Evolutionary conservation across 805 yeast species (phyloP).

Genomic region (Hagleromyces aurorensis): DNA sequence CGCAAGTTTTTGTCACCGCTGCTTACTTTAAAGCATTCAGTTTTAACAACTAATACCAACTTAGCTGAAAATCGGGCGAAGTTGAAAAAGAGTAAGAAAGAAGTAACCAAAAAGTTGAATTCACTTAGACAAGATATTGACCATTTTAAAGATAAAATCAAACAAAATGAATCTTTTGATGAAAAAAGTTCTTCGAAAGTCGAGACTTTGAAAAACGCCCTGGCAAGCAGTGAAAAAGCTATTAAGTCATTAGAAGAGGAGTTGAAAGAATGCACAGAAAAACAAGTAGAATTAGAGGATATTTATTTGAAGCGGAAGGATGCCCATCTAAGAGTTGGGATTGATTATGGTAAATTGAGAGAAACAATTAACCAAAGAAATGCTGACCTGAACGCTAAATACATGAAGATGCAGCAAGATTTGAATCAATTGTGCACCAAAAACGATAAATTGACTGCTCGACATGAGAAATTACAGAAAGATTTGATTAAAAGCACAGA

Average conservation of each 20-base stretch:
- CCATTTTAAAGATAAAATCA: constrained; percentile 38
- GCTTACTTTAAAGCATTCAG: constrained; percentile 55
- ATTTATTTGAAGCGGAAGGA: constrained; percentile 32
- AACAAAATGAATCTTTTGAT: constrained; percentile 45
- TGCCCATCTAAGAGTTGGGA: constrained; percentile 28
- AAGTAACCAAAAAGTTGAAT: constrained; percentile 45
- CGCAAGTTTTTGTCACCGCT: constrained; percentile 47
- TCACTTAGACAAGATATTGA: constrained; percentile 52
- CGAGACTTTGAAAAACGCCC: constrained; percentile 39
- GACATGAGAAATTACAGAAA: constrained; percentile 20
- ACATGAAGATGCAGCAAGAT: constrained; percentile 18
- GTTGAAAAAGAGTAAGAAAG: constrained; percentile 49
- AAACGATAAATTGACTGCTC: constrained; percentile 16
- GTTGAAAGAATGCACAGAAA: constrained; percentile 10
- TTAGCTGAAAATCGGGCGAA: constrained; percentile 50
- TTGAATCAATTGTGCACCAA: constrained; percentile 16
- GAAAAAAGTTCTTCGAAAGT: constrained; percentile 47
- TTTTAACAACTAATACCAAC: constrained; percentile 54
- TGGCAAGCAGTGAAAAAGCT: constrained; percentile 33
- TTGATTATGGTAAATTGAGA: constrained; percentile 25
- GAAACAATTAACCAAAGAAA: constrained; percentile 15
- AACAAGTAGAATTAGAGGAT: constrained; percentile 27
- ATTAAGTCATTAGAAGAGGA: constrained; percentile 16
- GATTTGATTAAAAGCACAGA: constrained; percentile 21
- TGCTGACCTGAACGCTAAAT: constrained; percentile 7